Evolutionary conservation across 768 basidiomycete genomes (phyloP), one percentile per base, ranked within the genome.

Genomic region (Mycena latifolia): DNA sequence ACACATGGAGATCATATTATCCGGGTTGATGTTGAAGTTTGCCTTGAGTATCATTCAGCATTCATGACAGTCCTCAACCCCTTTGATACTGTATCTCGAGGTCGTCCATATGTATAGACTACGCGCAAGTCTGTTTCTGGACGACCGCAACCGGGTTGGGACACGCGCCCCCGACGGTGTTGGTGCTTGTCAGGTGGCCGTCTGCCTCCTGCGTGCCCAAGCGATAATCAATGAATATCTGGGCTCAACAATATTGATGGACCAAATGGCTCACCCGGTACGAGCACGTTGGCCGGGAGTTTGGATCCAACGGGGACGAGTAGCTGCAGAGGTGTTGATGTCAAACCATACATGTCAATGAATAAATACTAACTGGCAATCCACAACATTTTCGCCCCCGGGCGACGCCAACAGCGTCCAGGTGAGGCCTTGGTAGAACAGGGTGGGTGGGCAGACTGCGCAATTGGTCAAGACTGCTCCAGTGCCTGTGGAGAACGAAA

Each of bases 361-460:
- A 43, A 43, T 43, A 29, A 41, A 55, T 41, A 55, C 54, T 55
- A 10, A 55, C 54, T 29, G 54, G 41, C 54, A 55, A n/a, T 55
- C 54, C 39, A 55, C 54, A 39, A 55, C 39, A n/a, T 55, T 55
- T n/a, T 55, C 54, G 12, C 54, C 54, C 25, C 37, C 54, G 27
- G 25, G 24, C 54, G 37, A 28, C 15, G 54, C 17, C 54, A 55
- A 4, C 54, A 43, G 54, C 27, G 54, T 43, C 25, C 54, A n/a
- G 24, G 54, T 55, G 54, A 55, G 4, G 54, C 54, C 54, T 43
- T 55, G 37, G 39, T 55, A 55, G 54, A 55, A 55, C 39, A 55
- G 39, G 54, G 37, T 27, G 54, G 54, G 54, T 43, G 54, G 1
- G 39, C 54, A 55, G 20, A 55, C 39, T 43, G 54, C 54, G 39